Base-by-base conservation (phyloP, 1,284 basidiomycete species). In the Ceratobasidium sp. region DNA sequence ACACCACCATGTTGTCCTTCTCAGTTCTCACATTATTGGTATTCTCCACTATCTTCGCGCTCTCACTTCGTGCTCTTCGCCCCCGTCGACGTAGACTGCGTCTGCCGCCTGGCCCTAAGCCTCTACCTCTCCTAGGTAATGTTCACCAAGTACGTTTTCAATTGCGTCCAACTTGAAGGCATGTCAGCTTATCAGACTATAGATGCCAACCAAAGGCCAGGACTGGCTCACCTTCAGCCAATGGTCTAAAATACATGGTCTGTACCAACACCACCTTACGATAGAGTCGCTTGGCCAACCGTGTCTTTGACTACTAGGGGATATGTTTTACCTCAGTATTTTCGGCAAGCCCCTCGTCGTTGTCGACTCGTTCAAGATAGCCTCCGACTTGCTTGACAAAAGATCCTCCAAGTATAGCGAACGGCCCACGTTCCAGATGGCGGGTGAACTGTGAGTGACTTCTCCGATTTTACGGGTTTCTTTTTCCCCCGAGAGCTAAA, bases 391-490 rank as follows among this genome's bases (percentile, higher is more conserved):
- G 38, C 77, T 82, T 40, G 79, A 81, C 42, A 81, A 79, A 65
- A 80, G 79, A 26, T 79, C 79, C 20, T 50, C 70, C 20, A 75
- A 80, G 4, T 83, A 83, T 59, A 82, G 81, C 33, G 82, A 81
- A 28, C 75, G 82, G 6, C 74, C 67, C 17, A 48, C 57, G 40
- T 71, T 79, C 33, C 62, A 74, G 33, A 79, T 59, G 68, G 73
- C 73, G 56, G 73, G 73, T 3, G 73, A 75, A 42, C 61, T 75
- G 73, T 75, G 40, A 54, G 73, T 65, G 23, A 23, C 40, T 44
- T 56, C 26, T 15, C 3, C n/a, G 12, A 57, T 44, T 26, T n/a
- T 42, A 23, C 20, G 26, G 26, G 23, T 9, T n/a, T 40, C 17
- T 12, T 64, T 23, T 44, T 15, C 61, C 10, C 54, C 26, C 26